phyloP scores from a whole-genome alignment of 129 eudicot genomes.

The Flaveria linearis region DNA sequence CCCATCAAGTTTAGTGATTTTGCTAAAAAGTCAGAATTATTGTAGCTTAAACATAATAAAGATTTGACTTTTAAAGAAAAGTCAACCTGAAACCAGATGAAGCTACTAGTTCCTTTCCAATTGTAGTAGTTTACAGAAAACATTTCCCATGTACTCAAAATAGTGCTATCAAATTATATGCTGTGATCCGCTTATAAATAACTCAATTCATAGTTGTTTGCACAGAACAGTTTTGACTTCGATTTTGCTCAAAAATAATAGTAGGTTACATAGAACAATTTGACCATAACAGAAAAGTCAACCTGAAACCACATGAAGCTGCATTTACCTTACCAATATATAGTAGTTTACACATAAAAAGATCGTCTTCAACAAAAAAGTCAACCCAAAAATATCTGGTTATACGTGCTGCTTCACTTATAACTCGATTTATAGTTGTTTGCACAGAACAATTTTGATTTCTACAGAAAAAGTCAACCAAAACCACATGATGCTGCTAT shows the following conservation, averaged over 20 bases:
- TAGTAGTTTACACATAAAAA: not conserved
- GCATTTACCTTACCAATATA: constrained; percentile 16
- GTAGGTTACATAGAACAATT: not conserved
- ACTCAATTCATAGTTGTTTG: no score
- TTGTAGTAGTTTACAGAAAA: not conserved
- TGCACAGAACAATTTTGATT: constrained; percentile 1
- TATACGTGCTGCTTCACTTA: not conserved
- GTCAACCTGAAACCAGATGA: constrained; percentile 7
- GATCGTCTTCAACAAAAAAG: not conserved
- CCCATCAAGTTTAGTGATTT: no score
- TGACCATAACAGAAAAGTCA: constrained; percentile 8
- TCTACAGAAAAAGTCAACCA: constrained; percentile 1
- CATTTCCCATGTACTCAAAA: not conserved
- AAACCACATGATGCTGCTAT: constrained; percentile 27
- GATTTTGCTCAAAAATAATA: not conserved
- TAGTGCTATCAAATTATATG: not conserved
- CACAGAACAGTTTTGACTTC: no score
- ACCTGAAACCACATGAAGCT: constrained; percentile 23
- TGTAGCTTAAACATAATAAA: not conserved
- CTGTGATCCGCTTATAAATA: no score
- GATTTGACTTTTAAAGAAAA: not conserved
- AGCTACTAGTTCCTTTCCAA: not conserved
- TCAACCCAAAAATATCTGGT: not conserved
- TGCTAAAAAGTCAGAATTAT: no score
- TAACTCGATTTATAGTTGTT: not conserved